Conservation (phyloP, 495 filamentous ascomycete genomes). For the Pseudevernia furfuracea region DNA sequence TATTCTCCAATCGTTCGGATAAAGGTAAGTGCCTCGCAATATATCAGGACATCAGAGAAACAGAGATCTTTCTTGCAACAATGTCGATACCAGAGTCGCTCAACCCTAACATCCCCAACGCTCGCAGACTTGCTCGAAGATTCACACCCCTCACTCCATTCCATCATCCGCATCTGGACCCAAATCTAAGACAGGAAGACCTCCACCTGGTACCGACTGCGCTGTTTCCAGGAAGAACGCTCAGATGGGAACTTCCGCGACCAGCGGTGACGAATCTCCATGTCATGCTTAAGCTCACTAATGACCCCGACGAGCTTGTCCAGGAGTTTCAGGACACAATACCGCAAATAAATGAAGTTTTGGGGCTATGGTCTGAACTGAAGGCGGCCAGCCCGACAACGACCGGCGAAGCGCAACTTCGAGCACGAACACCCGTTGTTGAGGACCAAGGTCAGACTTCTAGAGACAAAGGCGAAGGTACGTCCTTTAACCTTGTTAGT, state of each 20-base stretch:
- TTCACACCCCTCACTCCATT: constrained; percentile 11
- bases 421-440: neutral
- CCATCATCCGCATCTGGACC: constrained; percentile 17
- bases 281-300: constrained; percentile 9
- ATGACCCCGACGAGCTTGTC: constrained; percentile 7
- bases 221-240: constrained; percentile 2
- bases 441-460: neutral
- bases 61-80: neutral
- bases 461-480: neutral
- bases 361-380: constrained; percentile 11
- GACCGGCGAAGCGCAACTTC: constrained; percentile 6
- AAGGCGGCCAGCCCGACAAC: constrained; percentile 10
- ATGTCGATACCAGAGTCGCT: constrained; percentile 1
- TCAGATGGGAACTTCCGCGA: constrained; percentile 12
- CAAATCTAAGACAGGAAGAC: constrained; percentile 1
- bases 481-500: constrained; percentile 5
- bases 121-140: constrained; percentile 5
- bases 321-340: constrained; percentile 11
- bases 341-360: constrained; percentile 3
- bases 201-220: constrained; percentile 13
- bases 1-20: neutral
- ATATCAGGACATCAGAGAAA: neutral
- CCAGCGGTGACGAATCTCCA: constrained; percentile 10
- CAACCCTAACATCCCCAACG: neutral
- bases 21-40: neutral